Conservation (phyloP, 169 alveolate species). For the Cardiosporidium cionae region DNA sequence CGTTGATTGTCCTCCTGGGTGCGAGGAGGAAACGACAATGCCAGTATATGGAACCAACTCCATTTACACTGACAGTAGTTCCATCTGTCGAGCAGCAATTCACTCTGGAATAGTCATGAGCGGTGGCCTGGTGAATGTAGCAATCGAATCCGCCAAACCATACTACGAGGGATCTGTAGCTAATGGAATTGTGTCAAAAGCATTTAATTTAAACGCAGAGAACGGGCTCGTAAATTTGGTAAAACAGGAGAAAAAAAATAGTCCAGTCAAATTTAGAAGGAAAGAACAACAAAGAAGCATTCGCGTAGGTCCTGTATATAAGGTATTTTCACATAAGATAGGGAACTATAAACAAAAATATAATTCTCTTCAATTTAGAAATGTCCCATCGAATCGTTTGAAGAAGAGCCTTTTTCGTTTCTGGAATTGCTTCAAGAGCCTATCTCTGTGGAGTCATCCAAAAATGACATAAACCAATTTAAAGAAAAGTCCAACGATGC, state of each 20-base stretch:
- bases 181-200: slow-evolving; percentile 43
- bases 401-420: neutral
- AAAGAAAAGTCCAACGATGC: too few relatives aligned
- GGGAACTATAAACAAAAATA: neutral
- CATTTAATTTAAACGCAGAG: slow-evolving; percentile 15
- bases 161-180: slow-evolving; percentile 66
- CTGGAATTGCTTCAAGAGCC: neutral
- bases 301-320: slow-evolving; percentile 43
- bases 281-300: slow-evolving; percentile 28
- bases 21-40: slow-evolving; percentile 39
- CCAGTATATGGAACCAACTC: slow-evolving; percentile 70
- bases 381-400: neutral
- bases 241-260: neutral
- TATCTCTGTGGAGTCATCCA: neutral
- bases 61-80: slow-evolving; percentile 65
- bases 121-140: slow-evolving; percentile 65
- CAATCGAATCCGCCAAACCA: slow-evolving; percentile 67
- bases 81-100: slow-evolving; percentile 80
- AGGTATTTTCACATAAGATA: slow-evolving; percentile 23
- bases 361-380: slow-evolving; percentile 2
- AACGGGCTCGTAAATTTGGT: slow-evolving; percentile 6
- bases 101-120: slow-evolving; percentile 67
- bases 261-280: slow-evolving; percentile 13
- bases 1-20: slow-evolving; percentile 68
- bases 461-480: too few relatives aligned